These are phyloP conservation scores for Paxillus rubicundulus DNA, from an alignment of 768 basidiomycete genomes.

Conservation along the genomic window DNA sequence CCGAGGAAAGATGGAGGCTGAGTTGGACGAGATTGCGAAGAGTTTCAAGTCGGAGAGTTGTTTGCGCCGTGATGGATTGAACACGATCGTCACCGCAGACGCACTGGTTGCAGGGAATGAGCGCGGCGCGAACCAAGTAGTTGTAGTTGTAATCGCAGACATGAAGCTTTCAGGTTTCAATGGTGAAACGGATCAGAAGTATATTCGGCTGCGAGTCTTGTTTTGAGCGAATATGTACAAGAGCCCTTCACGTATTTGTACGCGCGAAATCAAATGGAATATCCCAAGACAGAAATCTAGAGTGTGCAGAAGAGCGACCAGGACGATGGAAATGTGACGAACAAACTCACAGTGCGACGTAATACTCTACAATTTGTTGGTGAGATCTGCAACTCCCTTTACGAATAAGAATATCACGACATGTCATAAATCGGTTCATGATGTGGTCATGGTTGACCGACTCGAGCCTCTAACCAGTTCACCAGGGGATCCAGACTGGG, in stretches of 20 bases:
- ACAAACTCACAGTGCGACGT: not conserved
- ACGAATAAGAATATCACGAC: not conserved
- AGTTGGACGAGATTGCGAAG: conserved; percentile 71
- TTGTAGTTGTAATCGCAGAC: no score
- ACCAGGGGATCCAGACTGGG: conserved; percentile 33
- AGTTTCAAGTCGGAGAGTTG: conserved; percentile 75
- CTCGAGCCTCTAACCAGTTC: conserved; percentile 45
- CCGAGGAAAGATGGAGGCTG: conserved; percentile 50
- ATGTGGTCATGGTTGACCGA: conserved; percentile 14
- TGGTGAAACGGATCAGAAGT: no score
- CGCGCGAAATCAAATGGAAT: not conserved
- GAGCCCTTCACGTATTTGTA: no score
- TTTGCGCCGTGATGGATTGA: conserved; percentile 63
- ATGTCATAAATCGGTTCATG: conserved; percentile 4
- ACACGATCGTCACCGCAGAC: conserved; percentile 48
- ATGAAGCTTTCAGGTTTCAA: no score
- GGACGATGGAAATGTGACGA: not conserved
- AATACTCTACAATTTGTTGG: not conserved
- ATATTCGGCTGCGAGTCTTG: no score
- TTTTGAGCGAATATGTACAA: no score
- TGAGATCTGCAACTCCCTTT: not conserved
- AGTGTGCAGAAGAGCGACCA: not conserved
- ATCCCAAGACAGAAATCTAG: not conserved
- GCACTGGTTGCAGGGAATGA: conserved; percentile 13
- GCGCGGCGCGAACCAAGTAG: not conserved